Conservation (phyloP, 2,329 filamentous ascomycete species). For the Cucurbitaria berberidis region DNA sequence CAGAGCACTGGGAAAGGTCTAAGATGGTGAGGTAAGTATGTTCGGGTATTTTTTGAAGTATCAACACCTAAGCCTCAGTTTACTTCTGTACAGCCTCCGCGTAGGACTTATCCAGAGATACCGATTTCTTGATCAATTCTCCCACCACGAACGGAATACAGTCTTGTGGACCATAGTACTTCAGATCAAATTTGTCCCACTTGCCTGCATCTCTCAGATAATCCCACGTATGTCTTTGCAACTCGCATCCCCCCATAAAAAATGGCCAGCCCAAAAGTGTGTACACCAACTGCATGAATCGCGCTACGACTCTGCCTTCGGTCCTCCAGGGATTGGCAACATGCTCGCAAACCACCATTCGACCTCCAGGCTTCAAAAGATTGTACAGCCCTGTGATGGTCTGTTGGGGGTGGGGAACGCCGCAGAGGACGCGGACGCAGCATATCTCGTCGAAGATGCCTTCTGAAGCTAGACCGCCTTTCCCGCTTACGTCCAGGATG, state of each 20-base stretch:
- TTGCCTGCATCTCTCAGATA: conserved; percentile 54
- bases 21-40: background rate
- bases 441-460: conserved; percentile 63
- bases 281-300: conserved; percentile 56
- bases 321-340: conserved; percentile 59
- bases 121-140: conserved; percentile 42
- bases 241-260: conserved; percentile 59
- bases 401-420: conserved; percentile 56
- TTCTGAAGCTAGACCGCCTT: conserved; percentile 28
- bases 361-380: conserved; percentile 61
- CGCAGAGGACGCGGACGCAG: conserved; percentile 62
- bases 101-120: conserved; percentile 23
- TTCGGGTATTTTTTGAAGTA: background rate
- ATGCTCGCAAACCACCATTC: conserved; percentile 63
- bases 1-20: background rate
- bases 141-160: conserved; percentile 47
- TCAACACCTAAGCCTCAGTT: background rate
- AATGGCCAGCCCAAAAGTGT: conserved; percentile 57
- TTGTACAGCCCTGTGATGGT: conserved; percentile 57
- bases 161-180: conserved; percentile 41
- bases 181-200: conserved; percentile 59
- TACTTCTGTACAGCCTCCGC: conserved; percentile 28
- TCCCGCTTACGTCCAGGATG: conserved; percentile 39
- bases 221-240: conserved; percentile 57
- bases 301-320: conserved; percentile 54